Evolutionary conservation across 352 stramenopile genomes (phyloP).

Genomic region (Elongisporangium undulatum): DNA sequence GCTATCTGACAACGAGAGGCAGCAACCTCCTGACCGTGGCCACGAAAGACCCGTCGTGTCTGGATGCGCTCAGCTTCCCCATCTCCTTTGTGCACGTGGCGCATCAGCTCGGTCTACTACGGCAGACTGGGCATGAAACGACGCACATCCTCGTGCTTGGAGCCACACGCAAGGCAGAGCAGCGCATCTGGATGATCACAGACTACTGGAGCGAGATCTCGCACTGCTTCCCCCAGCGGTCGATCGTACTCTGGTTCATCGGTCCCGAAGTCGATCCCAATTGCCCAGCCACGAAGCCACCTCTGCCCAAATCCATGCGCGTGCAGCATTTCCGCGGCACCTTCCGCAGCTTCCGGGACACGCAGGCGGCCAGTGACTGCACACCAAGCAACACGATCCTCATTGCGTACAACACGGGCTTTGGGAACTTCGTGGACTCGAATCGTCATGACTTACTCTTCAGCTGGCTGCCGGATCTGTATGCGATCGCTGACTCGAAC

Average conservation of each 20-base stretch:
- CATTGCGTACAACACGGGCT: constrained; percentile 72
- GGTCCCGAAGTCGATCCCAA: constrained; percentile 40
- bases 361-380: constrained; percentile 22
- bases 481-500: constrained; percentile 38
- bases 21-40: constrained; percentile 31
- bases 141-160: constrained; percentile 50
- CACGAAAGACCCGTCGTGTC: constrained; percentile 50
- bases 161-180: constrained; percentile 64
- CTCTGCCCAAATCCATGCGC: constrained; percentile 16
- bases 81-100: constrained; percentile 52
- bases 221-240: constrained; percentile 22
- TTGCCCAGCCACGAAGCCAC: constrained; percentile 2
- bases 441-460: constrained; percentile 44
- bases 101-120: constrained; percentile 27
- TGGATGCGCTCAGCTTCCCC: constrained; percentile 74
- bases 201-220: constrained; percentile 65
- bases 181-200: constrained; percentile 59
- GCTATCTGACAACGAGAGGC: constrained; percentile 30
- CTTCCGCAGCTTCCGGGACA: constrained; percentile 41
- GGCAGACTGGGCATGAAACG: not conserved
- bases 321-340: constrained; percentile 41
- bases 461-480: constrained; percentile 68
- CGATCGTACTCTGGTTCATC: constrained; percentile 55
- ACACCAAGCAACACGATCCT: constrained; percentile 40
- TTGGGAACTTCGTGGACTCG: constrained; percentile 74